Evolutionary conservation across 1,139 yeast species (phyloP).

Genomic region (Hansenula lynferdii): DNA sequence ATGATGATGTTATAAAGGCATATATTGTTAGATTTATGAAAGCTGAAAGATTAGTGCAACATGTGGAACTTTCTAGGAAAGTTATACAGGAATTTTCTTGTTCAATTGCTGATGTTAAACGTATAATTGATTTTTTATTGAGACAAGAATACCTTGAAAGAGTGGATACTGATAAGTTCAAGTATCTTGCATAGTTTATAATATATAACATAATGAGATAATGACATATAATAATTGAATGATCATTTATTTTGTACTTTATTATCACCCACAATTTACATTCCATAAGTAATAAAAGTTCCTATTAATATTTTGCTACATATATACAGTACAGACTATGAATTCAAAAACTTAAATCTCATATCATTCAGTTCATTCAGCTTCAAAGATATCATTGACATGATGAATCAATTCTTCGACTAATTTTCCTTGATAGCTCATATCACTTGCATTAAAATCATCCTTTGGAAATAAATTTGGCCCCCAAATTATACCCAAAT

Average conservation of each 20-base stretch:
- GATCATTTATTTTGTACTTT: too few species aligned
- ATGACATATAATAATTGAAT: too few species aligned
- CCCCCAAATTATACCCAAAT: constrained; percentile 90
- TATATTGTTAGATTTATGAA: constrained; percentile 32
- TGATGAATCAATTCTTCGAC: constrained; percentile 79
- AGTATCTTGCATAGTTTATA: constrained; percentile 21
- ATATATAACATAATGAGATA: too few species aligned
- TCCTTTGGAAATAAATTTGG: constrained; percentile 70
- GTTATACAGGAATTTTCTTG: constrained; percentile 26
- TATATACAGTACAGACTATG: too few species aligned
- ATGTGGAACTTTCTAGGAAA: constrained; percentile 29
- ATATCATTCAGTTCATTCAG: constrained; percentile 33
- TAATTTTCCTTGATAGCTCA: constrained; percentile 75
- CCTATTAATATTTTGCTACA: too few species aligned
- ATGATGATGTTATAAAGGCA: constrained; percentile 30
- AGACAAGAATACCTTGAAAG: constrained; percentile 27
- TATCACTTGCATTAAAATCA: constrained; percentile 66
- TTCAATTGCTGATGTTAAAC: constrained; percentile 25
- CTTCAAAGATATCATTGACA: constrained; percentile 86
- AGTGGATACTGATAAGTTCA: constrained; percentile 15
- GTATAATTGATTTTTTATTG: constrained; percentile 27
- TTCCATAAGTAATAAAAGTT: too few species aligned
- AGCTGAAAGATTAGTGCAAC: constrained; percentile 25
- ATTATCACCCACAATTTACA: too few species aligned
- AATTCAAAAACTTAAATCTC: background rate